Percentiles rank a stretch among this genome's conserved stretches.
These are phyloP conservation scores for Neonothopanus nambi DNA, from an alignment of 1,284 basidiomycete species.

Conservation along the genomic window DNA sequence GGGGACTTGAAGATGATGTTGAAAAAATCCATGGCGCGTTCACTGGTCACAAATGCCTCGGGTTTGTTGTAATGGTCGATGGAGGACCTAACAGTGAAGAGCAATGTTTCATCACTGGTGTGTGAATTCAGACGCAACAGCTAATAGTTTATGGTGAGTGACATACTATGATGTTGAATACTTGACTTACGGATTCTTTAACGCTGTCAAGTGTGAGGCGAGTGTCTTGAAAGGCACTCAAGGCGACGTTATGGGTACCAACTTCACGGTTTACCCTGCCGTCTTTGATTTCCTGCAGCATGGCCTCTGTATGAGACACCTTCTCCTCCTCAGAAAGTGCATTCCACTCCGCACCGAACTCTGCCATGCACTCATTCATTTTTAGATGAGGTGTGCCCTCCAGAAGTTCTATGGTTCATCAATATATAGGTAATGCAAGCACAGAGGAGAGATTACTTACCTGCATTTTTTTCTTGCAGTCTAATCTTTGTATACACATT, in stretches of 20 bases:
- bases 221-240: slow-evolving; percentile 14
- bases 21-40: slow-evolving; percentile 13
- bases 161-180: not conserved
- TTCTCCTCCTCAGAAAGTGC: slow-evolving; percentile 12
- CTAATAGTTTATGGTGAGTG: not conserved
- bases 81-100: slow-evolving; percentile 8
- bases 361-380: not conserved
- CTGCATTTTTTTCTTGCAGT: too few species aligned
- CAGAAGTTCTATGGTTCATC: not conserved
- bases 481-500: too few species aligned
- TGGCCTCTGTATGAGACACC: not conserved
- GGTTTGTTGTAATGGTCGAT: slow-evolving; percentile 12
- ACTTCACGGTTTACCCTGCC: slow-evolving; percentile 6
- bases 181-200: not conserved
- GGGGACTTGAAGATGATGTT: slow-evolving; percentile 3
- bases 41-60: slow-evolving; percentile 7
- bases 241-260: slow-evolving; percentile 2
- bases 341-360: slow-evolving; percentile 9
- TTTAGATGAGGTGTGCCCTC: slow-evolving; percentile 6
- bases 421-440: too few species aligned
- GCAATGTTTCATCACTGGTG: slow-evolving; percentile 10
- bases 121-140: slow-evolving; percentile 8
- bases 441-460: too few species aligned
- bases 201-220: slow-evolving; percentile 3
- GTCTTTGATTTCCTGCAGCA: slow-evolving; percentile 2